Base-by-base conservation (phyloP, 441 rosid genomes). In the Raphanus hybrid region DNA sequence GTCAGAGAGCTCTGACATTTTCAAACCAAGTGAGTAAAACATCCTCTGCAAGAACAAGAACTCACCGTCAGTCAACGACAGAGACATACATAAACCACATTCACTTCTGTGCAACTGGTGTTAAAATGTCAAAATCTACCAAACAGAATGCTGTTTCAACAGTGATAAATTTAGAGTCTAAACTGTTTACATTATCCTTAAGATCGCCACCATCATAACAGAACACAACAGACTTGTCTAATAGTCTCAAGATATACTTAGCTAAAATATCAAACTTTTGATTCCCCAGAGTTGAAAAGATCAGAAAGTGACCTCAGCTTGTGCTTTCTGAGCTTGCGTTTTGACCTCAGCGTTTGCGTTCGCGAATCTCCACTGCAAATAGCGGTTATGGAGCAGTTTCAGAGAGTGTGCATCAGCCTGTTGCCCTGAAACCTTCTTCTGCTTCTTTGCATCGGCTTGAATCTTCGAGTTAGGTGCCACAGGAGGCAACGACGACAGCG, bases 281-380 rank as follows among this genome's bases (percentile, higher is more conserved):
- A 62, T 43, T 43, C 4, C 4, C 0, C 50, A 43, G n/a, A 43
- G n/a, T 10, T 11, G 50, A 11, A 8, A 48, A 41, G 71, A 39
- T 6, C 6, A 52, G n/a, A 48, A 20, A 71, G 80, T 68, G 35
- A 90, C 97, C 92, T 90, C 88, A 8, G 89, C 85, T 81, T 86
- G 88, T 80, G 78, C 52, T 76, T 72, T 87, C 77, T 90, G 97
- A 80, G 88, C 70, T 59, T 80, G 83, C 45, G 78, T 69, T 5
- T 87, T 82, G 39, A 79, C 76, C 70, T 80, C 88, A 20, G 91
- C 89, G 73, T 91, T 90, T 2, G 92, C 94, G 63, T 89, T 93
- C 18, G 87, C 91, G 50, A 74, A 90, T 81, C 93, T 85, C 98
- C 97, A 93, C 76, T 89, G 95, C 71, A 93, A 82, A 72, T 86